Evolutionary conservation across 1,139 yeast genomes (phyloP).

Genomic region (Geotrichum europaeum): DNA sequence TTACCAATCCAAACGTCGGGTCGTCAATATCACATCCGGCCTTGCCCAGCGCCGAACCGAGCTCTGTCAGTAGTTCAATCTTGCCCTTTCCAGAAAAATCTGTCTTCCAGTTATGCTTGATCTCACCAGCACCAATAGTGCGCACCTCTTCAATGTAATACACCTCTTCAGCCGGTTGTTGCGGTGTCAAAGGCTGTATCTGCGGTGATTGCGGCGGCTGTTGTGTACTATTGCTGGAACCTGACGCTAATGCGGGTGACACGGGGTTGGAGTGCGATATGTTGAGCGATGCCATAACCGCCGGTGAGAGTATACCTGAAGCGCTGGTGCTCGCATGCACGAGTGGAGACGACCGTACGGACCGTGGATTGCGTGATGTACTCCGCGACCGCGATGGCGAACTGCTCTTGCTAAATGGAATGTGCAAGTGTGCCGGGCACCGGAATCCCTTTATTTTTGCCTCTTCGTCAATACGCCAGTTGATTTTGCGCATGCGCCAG

Average conservation of each 20-base stretch:
- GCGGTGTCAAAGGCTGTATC: background rate
- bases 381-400: background rate
- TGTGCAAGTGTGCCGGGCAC: constrained; percentile 19
- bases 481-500: constrained; percentile 88
- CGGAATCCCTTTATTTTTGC: constrained; percentile 48
- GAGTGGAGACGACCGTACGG: background rate
- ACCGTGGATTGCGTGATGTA: background rate
- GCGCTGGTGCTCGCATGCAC: background rate
- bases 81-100: constrained; percentile 73
- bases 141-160: constrained; percentile 63
- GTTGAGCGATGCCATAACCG: background rate
- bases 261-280: background rate
- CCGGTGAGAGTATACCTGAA: background rate
- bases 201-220: background rate
- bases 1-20: constrained; percentile 69
- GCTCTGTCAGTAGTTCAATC: constrained; percentile 47
- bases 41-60: constrained; percentile 41
- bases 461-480: constrained; percentile 87
- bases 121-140: constrained; percentile 68
- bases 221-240: background rate
- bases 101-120: constrained; percentile 90
- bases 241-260: background rate
- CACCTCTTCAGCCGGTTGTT: constrained; percentile 24
- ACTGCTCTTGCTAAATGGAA: background rate
- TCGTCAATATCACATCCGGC: constrained; percentile 47